phyloP scores from a whole-genome alignment of 2,329 filamentous ascomycete species.

The Gnomoniopsis smithogilvyi region DNA sequence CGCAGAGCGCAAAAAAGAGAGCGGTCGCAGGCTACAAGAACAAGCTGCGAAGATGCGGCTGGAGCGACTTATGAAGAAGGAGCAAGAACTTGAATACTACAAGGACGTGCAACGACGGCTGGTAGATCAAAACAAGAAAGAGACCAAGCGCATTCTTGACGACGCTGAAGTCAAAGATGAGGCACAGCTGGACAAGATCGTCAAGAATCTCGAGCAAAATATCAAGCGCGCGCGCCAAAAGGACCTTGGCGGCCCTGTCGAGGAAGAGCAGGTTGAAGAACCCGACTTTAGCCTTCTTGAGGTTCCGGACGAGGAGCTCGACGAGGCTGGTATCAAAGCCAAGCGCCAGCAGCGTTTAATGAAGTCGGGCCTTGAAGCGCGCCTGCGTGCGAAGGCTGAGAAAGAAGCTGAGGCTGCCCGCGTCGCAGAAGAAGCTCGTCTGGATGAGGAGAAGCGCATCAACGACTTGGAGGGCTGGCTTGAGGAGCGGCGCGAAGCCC shows the following conservation, averaged over 20 bases:
- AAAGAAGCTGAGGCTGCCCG: conserved; percentile 91
- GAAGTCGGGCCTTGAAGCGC: conserved; percentile 92
- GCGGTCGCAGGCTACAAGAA: conserved; percentile 84
- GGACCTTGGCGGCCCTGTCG: conserved; percentile 78
- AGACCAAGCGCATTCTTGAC: conserved; percentile 80
- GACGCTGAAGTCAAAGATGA: conserved; percentile 92
- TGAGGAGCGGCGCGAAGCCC: conserved; percentile 71
- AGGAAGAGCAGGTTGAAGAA: conserved; percentile 74
- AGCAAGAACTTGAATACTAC: conserved; percentile 93
- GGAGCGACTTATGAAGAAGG: conserved; percentile 92
- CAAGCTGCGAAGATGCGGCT: conserved; percentile 97
- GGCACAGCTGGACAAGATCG: conserved; percentile 73
- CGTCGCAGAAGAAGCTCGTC: conserved; percentile 74
- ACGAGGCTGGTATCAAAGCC: conserved; percentile 85
- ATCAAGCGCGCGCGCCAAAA: conserved; percentile 90
- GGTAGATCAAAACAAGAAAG: conserved; percentile 81
- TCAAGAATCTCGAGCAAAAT: conserved; percentile 86
- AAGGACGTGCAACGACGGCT: conserved; percentile 75
- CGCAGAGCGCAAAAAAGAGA: conserved; percentile 93
- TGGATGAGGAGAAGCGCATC: conserved; percentile 79
- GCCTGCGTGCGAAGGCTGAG: conserved; percentile 90
- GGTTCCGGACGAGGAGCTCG: conserved; percentile 84
- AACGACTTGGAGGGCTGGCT: conserved; percentile 87
- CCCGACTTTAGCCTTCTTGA: conserved; percentile 88
- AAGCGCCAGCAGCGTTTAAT: conserved; percentile 90